Percentiles rank a stretch among this genome's conserved stretches.
These are phyloP conservation scores for Botrytis paeoniae DNA, from an alignment of 2,329 filamentous ascomycete species.

Conservation along the genomic window DNA sequence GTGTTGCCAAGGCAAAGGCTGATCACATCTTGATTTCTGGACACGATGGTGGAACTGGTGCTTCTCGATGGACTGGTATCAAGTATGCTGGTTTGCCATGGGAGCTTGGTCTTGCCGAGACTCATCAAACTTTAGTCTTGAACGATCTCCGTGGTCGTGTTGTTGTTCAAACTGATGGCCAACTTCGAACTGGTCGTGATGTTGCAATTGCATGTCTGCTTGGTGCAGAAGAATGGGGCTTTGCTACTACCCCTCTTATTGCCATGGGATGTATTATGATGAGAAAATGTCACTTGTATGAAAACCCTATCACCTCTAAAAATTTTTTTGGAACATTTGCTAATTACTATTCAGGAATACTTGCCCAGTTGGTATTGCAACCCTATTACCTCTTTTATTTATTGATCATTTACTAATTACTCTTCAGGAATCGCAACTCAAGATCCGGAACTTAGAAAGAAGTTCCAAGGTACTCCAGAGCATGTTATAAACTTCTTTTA, in stretches of 20 bases:
- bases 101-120: slow-evolving; percentile 95
- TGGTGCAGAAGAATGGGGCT: slow-evolving; percentile 97
- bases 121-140: slow-evolving; percentile 90
- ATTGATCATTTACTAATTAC: slow-evolving; percentile 12
- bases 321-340: neutral
- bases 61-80: slow-evolving; percentile 96
- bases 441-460: slow-evolving; percentile 89
- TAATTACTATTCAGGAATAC: slow-evolving; percentile 53
- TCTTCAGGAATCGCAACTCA: slow-evolving; percentile 72
- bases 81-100: slow-evolving; percentile 96
- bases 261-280: slow-evolving; percentile 98
- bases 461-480: slow-evolving; percentile 89
- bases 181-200: slow-evolving; percentile 87
- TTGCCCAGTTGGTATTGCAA: no score
- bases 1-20: slow-evolving; percentile 95
- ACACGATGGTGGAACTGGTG: slow-evolving; percentile 94
- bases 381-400: no score
- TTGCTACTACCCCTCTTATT: slow-evolving; percentile 90
- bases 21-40: slow-evolving; percentile 96
- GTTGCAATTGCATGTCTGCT: slow-evolving; percentile 92
- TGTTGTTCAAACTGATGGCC: slow-evolving; percentile 93
- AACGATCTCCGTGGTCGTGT: slow-evolving; percentile 95
- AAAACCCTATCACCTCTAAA: neutral
- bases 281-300: slow-evolving; percentile 62
- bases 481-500: slow-evolving; percentile 97